Evolutionary conservation across 176 grass and related monocot species (phyloP).

Genomic region (Eragrostis nindensis): DNA sequence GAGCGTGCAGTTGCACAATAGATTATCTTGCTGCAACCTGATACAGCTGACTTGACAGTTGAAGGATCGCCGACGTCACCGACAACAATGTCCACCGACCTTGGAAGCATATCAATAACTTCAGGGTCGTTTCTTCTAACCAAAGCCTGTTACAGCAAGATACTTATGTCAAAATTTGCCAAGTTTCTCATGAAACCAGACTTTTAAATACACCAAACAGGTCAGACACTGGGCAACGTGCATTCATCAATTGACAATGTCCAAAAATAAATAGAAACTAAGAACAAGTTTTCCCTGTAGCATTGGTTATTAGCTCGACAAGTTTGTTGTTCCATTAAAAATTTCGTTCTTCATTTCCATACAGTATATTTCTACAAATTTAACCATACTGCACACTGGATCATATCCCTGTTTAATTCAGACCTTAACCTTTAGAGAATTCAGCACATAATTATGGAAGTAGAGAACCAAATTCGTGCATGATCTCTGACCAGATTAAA

Average conservation of each 20-base stretch:
- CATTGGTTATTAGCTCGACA: not conserved
- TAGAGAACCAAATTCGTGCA: not conserved
- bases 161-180: not conserved
- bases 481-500: not conserved
- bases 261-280: not conserved
- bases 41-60: slow-evolving; percentile 68
- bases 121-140: slow-evolving; percentile 89
- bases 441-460: not conserved
- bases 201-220: not conserved
- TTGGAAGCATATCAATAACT: slow-evolving; percentile 90
- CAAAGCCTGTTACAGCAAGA: slow-evolving; percentile 58
- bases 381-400: not conserved
- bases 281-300: not conserved
- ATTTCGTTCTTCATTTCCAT: not conserved
- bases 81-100: slow-evolving; percentile 75
- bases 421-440: not conserved
- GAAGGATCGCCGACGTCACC: slow-evolving; percentile 88
- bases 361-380: not conserved
- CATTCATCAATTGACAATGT: not conserved
- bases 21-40: slow-evolving; percentile 95
- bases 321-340: not conserved
- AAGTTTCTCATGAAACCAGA: slow-evolving; percentile 13
- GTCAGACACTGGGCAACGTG: not conserved
- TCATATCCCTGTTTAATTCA: not conserved
- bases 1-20: slow-evolving; percentile 95